Evolutionary conservation across 139 green algal species (phyloP), one percentile per base, ranked within the genome.

Genomic region (Chlamydomonas urium): DNA sequence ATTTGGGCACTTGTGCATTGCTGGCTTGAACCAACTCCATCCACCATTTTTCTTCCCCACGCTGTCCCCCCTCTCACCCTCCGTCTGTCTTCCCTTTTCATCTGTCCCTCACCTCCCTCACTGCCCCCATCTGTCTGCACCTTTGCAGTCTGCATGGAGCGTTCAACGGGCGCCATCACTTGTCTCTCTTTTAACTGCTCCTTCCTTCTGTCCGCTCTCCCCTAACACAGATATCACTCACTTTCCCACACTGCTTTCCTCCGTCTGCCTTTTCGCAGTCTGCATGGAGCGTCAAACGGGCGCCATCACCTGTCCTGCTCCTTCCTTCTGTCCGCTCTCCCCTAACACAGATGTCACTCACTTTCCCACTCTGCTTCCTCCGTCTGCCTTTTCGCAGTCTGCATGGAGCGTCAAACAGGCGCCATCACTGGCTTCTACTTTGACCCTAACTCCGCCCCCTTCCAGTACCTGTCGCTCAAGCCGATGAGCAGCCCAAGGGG

Each of bases 401-500:
- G 63, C 63, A 8, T 71, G 10, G 63, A 71, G 8, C 63, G 63
- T 6, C 31, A 36, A 23, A 59, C 63, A 33, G 63, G 63, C 37
- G 34, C 37, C 34, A 29, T 71, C 38, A 59, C 24, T 5, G 63
- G 63, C 23, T 71, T 37, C 63, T 71, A 71, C 63, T 71, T 59
- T 35, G 63, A 71, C 38, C 63, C 63, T 32, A 56, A 71, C 63
- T 71, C 63, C 5, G 38, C 63, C 10, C 63, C 63, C 14, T 71
- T 71, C 63, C 63, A 71, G 32, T 57, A n/a, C 63, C 31, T 71
- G 6, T 71, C 63, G n/a, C 26, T 71, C 4, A 33, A 71, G 38
- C 36, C 63, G 8, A 14, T 56, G 10, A 29, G 32, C 23, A 21
- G 37, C 38, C 10, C 10, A 5, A 6, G n/a, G n/a, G 38, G 63